Percentiles rank a stretch among this genome's conserved stretches.
These are phyloP conservation scores for Neurospora sp. DNA, from an alignment of 495 filamentous ascomycete genomes.

Conservation along the genomic window DNA sequence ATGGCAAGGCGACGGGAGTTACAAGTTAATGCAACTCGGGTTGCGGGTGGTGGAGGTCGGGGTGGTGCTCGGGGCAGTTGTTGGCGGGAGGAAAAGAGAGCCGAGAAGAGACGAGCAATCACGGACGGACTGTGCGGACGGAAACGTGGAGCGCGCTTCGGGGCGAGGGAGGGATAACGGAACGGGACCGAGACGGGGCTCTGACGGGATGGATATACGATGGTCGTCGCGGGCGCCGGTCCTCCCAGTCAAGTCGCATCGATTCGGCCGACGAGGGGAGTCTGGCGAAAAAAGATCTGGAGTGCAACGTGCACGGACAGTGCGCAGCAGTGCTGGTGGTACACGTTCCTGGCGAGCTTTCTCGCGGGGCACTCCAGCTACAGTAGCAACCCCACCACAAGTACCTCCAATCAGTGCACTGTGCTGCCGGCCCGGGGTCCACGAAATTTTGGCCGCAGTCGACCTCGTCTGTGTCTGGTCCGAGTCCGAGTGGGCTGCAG, in stretches of 20 bases:
- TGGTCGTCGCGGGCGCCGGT: neutral
- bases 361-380: neutral
- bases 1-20: conserved; percentile 1
- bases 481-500: conserved; percentile 1
- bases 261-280: neutral
- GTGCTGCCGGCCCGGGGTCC: conserved; percentile 8
- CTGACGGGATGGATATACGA: neutral
- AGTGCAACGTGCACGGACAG: conserved; percentile 15
- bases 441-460: conserved; percentile 7
- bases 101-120: neutral
- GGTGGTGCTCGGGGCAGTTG: neutral
- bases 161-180: neutral
- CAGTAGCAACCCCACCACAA: neutral
- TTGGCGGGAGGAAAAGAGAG: neutral
- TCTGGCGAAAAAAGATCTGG: conserved; percentile 19
- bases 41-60: neutral
- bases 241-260: neutral
- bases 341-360: neutral
- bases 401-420: neutral
- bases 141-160: neutral
- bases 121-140: neutral
- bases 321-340: neutral
- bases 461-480: neutral
- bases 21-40: conserved; percentile 2
- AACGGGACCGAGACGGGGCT: neutral